phyloP scores from a whole-genome alignment of 306 rosid genomes.

The Leucaena leucocephala region DNA sequence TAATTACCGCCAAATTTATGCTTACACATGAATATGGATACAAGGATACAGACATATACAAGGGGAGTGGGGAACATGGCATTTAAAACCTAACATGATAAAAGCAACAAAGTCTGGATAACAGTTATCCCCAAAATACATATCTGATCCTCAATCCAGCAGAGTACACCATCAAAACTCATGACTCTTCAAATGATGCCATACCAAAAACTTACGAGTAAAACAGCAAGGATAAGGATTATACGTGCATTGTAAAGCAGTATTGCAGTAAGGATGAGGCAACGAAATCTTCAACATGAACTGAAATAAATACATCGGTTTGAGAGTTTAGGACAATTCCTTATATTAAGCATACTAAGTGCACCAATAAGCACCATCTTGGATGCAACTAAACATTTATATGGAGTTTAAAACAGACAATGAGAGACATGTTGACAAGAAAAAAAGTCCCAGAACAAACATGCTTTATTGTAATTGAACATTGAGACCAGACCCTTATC shows the following conservation, averaged over 20 bases:
- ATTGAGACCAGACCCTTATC: constrained; percentile 16
- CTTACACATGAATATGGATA: constrained; percentile 27
- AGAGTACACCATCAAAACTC: constrained; percentile 26
- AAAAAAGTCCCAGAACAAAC: constrained; percentile 15
- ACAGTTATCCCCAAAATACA: not conserved
- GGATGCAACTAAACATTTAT: constrained; percentile 6
- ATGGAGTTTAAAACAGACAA: constrained; percentile 23
- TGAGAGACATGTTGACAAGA: constrained; percentile 6
- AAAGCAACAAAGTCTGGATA: constrained; percentile 15
- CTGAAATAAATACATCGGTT: constrained; percentile 13
- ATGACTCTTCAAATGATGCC: constrained; percentile 24
- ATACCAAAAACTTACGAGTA: constrained; percentile 22
- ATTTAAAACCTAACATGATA: constrained; percentile 19
- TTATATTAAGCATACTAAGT: not conserved
- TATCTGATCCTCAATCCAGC: constrained; percentile 17
- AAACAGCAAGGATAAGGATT: not conserved
- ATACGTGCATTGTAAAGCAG: constrained; percentile 4
- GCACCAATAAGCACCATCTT: constrained; percentile 14
- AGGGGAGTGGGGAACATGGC: not conserved
- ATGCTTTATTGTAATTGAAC: constrained; percentile 16
- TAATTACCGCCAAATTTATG: constrained; percentile 19
- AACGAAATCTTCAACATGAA: constrained; percentile 18
- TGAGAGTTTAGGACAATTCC: constrained; percentile 2
- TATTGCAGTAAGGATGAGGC: constrained; percentile 20
- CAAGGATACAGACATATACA: not conserved